A percentile compares a stretch with the other conserved stretches of the same genome.
phyloP scores from a whole-genome alignment of 441 rosid species.

The Breynia disticha region DNA sequence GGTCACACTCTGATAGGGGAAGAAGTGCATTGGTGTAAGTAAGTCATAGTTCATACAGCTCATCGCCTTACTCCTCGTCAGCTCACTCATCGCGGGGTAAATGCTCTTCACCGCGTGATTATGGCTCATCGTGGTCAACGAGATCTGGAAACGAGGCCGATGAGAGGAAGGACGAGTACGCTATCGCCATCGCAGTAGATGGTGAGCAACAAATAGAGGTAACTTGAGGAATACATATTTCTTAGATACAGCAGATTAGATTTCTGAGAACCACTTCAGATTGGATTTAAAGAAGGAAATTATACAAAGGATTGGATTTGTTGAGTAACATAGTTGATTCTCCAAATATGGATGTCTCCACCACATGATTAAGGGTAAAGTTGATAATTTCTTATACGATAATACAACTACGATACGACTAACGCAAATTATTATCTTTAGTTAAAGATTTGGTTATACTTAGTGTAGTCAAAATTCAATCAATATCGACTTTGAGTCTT shows the following conservation, averaged over 20 bases:
- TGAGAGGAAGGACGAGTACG: conserved; percentile 16
- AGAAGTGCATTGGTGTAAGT: conserved; percentile 26
- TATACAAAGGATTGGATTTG: conserved; percentile 9
- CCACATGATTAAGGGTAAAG: too few relatives aligned
- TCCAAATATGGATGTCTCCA: too few relatives aligned
- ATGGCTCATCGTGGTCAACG: conserved; percentile 16
- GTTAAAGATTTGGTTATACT: too few relatives aligned
- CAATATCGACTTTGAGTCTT: too few relatives aligned
- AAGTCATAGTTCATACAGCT: conserved; percentile 15
- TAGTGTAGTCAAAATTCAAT: too few relatives aligned
- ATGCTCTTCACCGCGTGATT: conserved; percentile 20
- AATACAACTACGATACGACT: too few relatives aligned
- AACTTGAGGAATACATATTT: conserved; percentile 1
- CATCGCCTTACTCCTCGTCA: conserved; percentile 16
- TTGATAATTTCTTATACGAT: too few relatives aligned
- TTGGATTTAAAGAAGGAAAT: background rate
- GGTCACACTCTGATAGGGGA: conserved; percentile 37
- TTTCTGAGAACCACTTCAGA: too few relatives aligned
- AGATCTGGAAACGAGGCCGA: conserved; percentile 21
- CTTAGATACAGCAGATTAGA: background rate
- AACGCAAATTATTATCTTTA: too few relatives aligned
- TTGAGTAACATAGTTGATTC: too few relatives aligned
- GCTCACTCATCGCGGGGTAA: conserved; percentile 6
- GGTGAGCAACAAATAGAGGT: conserved; percentile 16
- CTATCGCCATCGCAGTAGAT: conserved; percentile 24